A percentile compares a stretch with the other conserved stretches of the same genome.
These are phyloP conservation scores for Rhododendron henanense DNA, from an alignment of 148 eudicot genomes.

Conservation along the genomic window DNA sequence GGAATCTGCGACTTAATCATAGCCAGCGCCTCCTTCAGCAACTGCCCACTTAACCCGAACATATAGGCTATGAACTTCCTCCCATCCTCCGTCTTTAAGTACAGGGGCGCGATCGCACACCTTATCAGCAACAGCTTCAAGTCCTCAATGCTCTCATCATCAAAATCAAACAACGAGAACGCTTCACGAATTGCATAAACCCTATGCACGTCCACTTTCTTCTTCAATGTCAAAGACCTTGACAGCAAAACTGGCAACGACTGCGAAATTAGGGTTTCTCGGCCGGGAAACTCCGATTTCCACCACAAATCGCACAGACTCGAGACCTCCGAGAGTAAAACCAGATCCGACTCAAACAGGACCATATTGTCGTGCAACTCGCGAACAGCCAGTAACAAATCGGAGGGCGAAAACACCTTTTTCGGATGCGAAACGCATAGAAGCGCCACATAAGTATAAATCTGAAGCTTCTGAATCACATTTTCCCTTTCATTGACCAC, in stretches of 20 bases:
- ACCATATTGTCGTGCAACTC: slow-evolving; percentile 77
- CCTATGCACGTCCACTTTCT: slow-evolving; percentile 83
- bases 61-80: slow-evolving; percentile 71
- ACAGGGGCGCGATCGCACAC: slow-evolving; percentile 76
- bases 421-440: slow-evolving; percentile 62
- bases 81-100: slow-evolving; percentile 82
- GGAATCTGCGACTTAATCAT: slow-evolving; percentile 85
- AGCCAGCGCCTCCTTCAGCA: slow-evolving; percentile 65
- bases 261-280: slow-evolving; percentile 71
- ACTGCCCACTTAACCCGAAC: slow-evolving; percentile 64
- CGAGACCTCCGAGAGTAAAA: slow-evolving; percentile 56
- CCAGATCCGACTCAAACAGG: slow-evolving; percentile 62
- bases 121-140: slow-evolving; percentile 62
- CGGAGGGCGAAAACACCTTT: slow-evolving; percentile 41
- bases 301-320: slow-evolving; percentile 90
- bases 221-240: slow-evolving; percentile 65
- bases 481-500: slow-evolving; percentile 14
- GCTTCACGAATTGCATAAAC: slow-evolving; percentile 72
- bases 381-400: slow-evolving; percentile 57
- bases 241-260: slow-evolving; percentile 71
- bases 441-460: slow-evolving; percentile 44
- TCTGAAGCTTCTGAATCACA: slow-evolving; percentile 37
- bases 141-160: slow-evolving; percentile 93
- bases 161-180: slow-evolving; percentile 77
- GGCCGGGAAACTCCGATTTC: slow-evolving; percentile 63